Evolutionary conservation across 2,329 filamentous ascomycete genomes (phyloP).

Genomic region (Lachnellula cervina): DNA sequence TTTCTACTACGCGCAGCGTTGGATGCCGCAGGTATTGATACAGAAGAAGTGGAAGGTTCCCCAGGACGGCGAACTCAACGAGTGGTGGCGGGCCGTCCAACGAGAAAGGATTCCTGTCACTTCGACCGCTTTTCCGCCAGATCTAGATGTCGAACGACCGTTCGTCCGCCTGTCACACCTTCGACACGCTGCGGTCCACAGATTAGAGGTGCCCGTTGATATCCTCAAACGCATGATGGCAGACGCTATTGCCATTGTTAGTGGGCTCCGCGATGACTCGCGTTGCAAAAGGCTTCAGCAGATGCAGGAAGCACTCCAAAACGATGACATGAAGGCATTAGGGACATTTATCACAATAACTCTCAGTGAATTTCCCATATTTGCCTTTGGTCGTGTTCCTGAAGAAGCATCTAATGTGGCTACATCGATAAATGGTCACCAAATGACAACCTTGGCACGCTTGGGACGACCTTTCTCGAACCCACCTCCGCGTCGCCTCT

Average conservation of each 20-base stretch:
- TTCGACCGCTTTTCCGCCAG: not conserved
- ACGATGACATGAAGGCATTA: not conserved
- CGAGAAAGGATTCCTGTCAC: not conserved
- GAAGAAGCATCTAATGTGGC: not conserved
- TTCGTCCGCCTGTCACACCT: not conserved
- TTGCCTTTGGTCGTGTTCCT: not conserved
- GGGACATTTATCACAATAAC: not conserved
- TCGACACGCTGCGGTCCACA: slow-evolving; percentile 7
- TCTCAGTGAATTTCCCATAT: not conserved
- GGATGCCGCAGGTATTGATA: not conserved
- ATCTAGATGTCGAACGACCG: not conserved
- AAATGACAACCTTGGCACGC: not conserved
- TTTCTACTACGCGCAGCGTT: slow-evolving; percentile 1
- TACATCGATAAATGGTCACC: not conserved
- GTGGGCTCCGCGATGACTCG: not conserved
- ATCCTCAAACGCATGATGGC: slow-evolving; percentile 1
- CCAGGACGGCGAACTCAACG: slow-evolving; percentile 2
- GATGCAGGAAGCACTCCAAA: not conserved
- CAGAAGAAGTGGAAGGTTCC: not conserved
- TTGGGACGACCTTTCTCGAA: not conserved
- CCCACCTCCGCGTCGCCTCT: not conserved
- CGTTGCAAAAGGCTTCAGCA: slow-evolving; percentile 2
- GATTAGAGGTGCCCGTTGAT: not conserved
- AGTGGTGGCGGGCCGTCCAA: not conserved
- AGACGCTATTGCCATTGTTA: slow-evolving; percentile 1